These are phyloP conservation scores for Saprolegnia diclina DNA, from an alignment of 352 stramenopile species.

Conservation along the genomic window DNA sequence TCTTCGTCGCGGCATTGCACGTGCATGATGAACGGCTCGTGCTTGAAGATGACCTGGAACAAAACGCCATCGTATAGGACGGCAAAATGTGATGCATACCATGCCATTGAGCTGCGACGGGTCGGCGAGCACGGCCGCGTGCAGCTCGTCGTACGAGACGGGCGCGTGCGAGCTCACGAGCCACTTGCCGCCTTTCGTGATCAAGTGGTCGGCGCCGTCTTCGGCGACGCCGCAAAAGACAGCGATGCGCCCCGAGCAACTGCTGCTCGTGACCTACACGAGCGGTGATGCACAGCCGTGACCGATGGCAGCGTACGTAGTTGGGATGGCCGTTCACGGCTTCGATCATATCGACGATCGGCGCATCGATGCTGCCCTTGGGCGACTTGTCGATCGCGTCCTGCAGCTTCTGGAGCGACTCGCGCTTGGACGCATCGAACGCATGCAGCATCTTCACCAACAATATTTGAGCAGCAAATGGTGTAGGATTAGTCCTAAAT, in stretches of 20 bases:
- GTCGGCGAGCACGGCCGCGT: constrained; percentile 18
- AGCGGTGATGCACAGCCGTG: background rate
- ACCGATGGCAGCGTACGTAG: constrained; percentile 47
- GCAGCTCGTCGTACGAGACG: constrained; percentile 66
- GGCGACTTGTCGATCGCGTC: constrained; percentile 84
- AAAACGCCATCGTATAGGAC: background rate
- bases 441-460: background rate
- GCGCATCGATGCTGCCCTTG: constrained; percentile 86
- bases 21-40: constrained; percentile 91
- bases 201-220: constrained; percentile 41
- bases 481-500: background rate
- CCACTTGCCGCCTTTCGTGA: constrained; percentile 88
- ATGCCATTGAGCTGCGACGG: constrained; percentile 10
- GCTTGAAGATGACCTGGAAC: constrained; percentile 78
- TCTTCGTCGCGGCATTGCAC: constrained; percentile 78
- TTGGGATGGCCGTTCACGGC: constrained; percentile 80
- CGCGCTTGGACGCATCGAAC: constrained; percentile 82
- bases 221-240: constrained; percentile 62
- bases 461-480: background rate
- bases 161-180: constrained; percentile 73
- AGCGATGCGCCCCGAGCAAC: constrained; percentile 85
- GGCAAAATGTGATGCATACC: too few species aligned
- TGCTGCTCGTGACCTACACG: constrained; percentile 83
- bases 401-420: constrained; percentile 78
- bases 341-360: constrained; percentile 83